These are phyloP conservation scores for Nothophaeocryptopus gaeumannii DNA, from an alignment of 2,329 filamentous ascomycete species.

Conservation along the genomic window DNA sequence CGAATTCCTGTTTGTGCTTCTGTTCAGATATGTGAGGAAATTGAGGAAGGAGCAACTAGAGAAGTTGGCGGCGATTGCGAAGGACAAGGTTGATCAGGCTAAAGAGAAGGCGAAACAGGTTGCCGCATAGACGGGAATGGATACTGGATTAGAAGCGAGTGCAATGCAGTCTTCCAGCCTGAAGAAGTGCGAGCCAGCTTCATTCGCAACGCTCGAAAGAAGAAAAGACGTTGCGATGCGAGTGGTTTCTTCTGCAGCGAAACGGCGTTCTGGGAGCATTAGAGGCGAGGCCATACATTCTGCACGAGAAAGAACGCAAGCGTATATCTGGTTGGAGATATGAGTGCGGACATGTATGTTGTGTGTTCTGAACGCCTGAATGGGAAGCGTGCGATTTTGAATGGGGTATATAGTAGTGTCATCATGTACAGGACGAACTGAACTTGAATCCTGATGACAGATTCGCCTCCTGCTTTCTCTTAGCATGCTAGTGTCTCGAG, in stretches of 20 bases:
- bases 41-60: conserved; percentile 67
- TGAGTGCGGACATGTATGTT: background rate
- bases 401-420: conserved; percentile 26
- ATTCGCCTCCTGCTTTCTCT: background rate
- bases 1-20: conserved; percentile 80
- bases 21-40: conserved; percentile 77
- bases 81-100: conserved; percentile 54
- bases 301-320: background rate
- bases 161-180: background rate
- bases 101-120: conserved; percentile 16
- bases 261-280: too few species aligned
- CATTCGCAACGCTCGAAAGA: too few species aligned
- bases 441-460: background rate
- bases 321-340: conserved; percentile 7
- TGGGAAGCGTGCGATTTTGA: conserved; percentile 8
- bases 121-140: background rate
- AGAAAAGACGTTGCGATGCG: too few species aligned
- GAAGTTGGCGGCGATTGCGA: conserved; percentile 63
- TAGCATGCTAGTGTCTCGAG: background rate
- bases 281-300: background rate
- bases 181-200: too few species aligned
- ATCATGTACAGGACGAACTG: conserved; percentile 27
- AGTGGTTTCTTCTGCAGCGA: too few species aligned
- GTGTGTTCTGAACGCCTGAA: background rate
- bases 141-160: background rate